phyloP scores from a whole-genome alignment of 169 alveolate genomes.

The Cryptosporidium sp. region DNA sequence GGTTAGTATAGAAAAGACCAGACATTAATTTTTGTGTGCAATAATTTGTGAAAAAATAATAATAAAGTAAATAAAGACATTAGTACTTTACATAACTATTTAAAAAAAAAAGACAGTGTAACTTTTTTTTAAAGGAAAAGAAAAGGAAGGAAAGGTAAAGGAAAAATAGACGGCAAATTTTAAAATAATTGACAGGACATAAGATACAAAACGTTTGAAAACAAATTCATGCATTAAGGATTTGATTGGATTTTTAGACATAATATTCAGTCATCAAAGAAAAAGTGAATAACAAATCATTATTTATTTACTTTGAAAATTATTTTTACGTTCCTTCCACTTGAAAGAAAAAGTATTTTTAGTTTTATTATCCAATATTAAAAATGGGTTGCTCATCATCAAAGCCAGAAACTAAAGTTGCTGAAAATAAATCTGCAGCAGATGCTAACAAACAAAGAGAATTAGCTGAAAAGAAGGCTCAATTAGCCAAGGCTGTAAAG shows the following conservation, averaged over 20 bases:
- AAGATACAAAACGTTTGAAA: slow-evolving; percentile 28
- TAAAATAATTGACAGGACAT: slow-evolving; percentile 60
- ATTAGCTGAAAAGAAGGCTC: slow-evolving; percentile 68
- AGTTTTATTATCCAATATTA: background rate
- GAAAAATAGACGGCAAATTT: slow-evolving; percentile 20
- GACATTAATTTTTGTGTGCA: slow-evolving; percentile 32
- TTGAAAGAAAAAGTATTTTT: background rate
- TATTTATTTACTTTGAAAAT: slow-evolving; percentile 13
- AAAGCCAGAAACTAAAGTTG: slow-evolving; percentile 60
- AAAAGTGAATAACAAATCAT: background rate
- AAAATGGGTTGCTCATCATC: slow-evolving; percentile 76
- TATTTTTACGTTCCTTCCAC: background rate
- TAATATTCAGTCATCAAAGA: background rate
- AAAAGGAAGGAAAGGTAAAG: slow-evolving; percentile 1
- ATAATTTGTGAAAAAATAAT: background rate
- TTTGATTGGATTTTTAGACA: slow-evolving; percentile 44
- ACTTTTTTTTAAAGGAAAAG: background rate
- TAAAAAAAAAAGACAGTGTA: background rate
- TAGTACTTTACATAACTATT: background rate
- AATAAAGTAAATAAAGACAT: background rate
- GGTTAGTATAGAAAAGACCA: background rate
- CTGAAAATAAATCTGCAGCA: slow-evolving; percentile 52
- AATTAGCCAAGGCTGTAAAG: slow-evolving; percentile 65
- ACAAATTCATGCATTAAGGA: slow-evolving; percentile 29
- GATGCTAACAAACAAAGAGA: slow-evolving; percentile 70